These are phyloP conservation scores for Blastobotrys malaysiensis DNA, from an alignment of 1,139 yeast genomes.

Conservation along the genomic window DNA sequence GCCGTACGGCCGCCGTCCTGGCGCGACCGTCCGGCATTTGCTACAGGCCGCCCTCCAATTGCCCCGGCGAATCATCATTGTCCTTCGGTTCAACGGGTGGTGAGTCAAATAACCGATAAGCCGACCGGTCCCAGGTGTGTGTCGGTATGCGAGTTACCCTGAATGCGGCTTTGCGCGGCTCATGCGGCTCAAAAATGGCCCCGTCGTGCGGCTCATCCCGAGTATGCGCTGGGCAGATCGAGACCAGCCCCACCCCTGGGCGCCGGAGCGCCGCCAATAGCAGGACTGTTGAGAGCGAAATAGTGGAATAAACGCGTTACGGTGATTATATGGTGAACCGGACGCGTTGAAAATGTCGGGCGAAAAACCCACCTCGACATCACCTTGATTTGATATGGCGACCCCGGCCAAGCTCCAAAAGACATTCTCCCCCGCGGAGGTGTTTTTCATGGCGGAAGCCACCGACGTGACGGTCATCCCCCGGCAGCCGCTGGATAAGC, in stretches of 20 bases:
- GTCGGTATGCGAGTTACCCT: background rate
- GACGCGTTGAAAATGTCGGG: background rate
- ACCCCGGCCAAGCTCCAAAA: constrained; percentile 44
- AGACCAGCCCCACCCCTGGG: too few relatives aligned
- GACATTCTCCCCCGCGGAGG: constrained; percentile 69
- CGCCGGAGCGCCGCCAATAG: too few relatives aligned
- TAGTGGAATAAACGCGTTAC: too few relatives aligned
- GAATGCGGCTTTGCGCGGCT: background rate
- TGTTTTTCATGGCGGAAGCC: constrained; percentile 81
- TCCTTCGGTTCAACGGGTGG: background rate
- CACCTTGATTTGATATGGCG: background rate
- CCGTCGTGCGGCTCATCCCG: too few relatives aligned
- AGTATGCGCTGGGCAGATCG: too few relatives aligned
- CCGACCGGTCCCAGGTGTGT: background rate
- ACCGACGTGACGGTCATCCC: constrained; percentile 70
- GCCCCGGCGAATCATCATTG: background rate
- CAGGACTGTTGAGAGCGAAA: too few relatives aligned
- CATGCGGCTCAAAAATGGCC: background rate
- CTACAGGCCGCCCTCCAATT: background rate
- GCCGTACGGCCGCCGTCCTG: background rate
- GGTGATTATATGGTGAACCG: too few relatives aligned
- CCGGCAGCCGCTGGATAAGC: constrained; percentile 58
- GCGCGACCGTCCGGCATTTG: background rate
- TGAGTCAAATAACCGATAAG: background rate
- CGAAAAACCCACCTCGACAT: constrained; percentile 3